Conservation (phyloP, 2,329 filamentous ascomycete genomes). For the Diaporthe helianthi region DNA sequence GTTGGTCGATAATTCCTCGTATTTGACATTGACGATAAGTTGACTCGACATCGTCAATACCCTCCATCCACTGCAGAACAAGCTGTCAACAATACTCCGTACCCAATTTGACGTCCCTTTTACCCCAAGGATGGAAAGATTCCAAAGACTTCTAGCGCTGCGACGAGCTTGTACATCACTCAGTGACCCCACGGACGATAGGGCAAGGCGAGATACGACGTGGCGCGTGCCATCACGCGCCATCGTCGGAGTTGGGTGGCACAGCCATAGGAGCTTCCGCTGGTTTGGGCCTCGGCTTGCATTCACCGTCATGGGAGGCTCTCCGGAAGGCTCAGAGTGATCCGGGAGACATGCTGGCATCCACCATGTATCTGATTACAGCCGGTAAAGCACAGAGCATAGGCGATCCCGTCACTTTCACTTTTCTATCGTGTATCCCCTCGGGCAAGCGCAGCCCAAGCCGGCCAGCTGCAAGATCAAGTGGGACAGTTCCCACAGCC, state of each 20-base stretch:
- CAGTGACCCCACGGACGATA: conserved; percentile 1
- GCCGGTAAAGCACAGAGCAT: neutral
- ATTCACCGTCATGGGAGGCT: too few relatives aligned
- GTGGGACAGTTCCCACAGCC: conserved; percentile 3
- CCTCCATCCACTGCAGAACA: neutral
- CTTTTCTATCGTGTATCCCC: neutral
- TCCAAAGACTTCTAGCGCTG: conserved; percentile 9
- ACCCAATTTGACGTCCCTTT: neutral
- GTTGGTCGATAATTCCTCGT: conserved; percentile 26
- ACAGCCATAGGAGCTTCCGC: conserved; percentile 12
- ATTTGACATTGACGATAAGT: conserved; percentile 29
- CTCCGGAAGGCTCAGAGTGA: neutral
- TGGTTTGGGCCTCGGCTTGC: neutral
- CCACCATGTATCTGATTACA: neutral
- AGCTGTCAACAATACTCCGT: conserved; percentile 24
- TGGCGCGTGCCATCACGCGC: conserved; percentile 1
- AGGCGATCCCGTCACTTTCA: neutral
- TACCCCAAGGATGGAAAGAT: neutral
- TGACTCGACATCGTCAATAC: conserved; percentile 32
- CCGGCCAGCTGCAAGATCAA: neutral
- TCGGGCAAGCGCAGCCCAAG: conserved; percentile 4
- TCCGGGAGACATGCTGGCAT: neutral
- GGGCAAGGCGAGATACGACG: conserved; percentile 15
- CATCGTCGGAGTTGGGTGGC: neutral
- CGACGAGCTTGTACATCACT: conserved; percentile 1